Conservation (phyloP, 208 protist species). For the Acanthamoeba triangularis region DNA sequence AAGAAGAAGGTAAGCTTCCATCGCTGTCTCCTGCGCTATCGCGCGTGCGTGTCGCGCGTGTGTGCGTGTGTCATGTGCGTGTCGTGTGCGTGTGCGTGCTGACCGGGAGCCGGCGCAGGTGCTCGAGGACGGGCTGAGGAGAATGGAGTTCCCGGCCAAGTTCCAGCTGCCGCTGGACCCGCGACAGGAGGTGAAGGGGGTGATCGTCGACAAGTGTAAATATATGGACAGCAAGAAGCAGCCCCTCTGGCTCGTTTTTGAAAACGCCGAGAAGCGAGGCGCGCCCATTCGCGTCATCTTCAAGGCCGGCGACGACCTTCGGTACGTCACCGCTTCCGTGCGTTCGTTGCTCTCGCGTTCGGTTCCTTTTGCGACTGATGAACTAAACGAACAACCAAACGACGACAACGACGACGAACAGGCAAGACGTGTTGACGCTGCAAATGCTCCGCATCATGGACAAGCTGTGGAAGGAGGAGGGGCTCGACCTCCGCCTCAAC, state of each 20-base stretch:
- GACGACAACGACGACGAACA: conserved; percentile 86
- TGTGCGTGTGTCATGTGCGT: background rate
- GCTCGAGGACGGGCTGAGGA: background rate
- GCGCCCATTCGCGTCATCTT: conserved; percentile 85
- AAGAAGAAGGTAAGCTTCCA: background rate
- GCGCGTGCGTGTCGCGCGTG: no score
- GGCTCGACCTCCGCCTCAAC: conserved; percentile 47
- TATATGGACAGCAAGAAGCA: conserved; percentile 86
- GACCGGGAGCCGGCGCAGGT: background rate
- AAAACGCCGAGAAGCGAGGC: conserved; percentile 82
- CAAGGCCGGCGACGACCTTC: conserved; percentile 92
- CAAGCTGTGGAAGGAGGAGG: conserved; percentile 56
- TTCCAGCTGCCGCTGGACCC: conserved; percentile 27
- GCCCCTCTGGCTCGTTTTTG: conserved; percentile 89
- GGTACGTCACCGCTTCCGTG: conserved; percentile 85
- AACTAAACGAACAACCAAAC: no score
- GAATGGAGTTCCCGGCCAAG: background rate
- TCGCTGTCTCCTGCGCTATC: background rate
- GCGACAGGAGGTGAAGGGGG: conserved; percentile 74
- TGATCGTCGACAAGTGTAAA: conserved; percentile 81
- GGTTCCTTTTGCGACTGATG: no score
- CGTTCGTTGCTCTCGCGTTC: no score
- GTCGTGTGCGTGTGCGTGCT: background rate
- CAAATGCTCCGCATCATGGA: conserved; percentile 80
- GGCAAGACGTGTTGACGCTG: conserved; percentile 90